These are phyloP conservation scores for Trichomonascaceae sp. DNA, from an alignment of 1,139 yeast species.

Conservation along the genomic window DNA sequence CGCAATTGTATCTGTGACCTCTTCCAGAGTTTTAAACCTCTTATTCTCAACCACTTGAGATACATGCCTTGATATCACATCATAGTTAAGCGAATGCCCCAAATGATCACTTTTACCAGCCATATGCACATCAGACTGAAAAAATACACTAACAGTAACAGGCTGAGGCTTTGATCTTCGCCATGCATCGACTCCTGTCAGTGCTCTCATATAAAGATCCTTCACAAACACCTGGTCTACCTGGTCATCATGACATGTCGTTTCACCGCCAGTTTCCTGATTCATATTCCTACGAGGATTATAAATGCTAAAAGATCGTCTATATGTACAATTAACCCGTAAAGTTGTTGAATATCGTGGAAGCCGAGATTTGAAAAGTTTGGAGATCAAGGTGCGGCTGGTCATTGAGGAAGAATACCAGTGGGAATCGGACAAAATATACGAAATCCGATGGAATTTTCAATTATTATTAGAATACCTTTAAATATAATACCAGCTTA, in stretches of 20 bases:
- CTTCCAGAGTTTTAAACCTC: conserved; percentile 46
- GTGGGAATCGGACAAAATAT: background rate
- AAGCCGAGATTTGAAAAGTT: background rate
- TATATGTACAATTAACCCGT: background rate
- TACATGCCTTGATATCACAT: conserved; percentile 65
- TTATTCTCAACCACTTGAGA: conserved; percentile 45
- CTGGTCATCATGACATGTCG: background rate
- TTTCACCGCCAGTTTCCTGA: background rate
- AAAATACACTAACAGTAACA: conserved; percentile 49
- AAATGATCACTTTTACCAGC: conserved; percentile 76
- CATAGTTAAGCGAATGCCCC: conserved; percentile 78
- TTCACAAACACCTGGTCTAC: conserved; percentile 53
- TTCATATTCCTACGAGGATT: background rate
- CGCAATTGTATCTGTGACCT: conserved; percentile 52
- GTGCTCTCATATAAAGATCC: conserved; percentile 54
- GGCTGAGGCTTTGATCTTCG: conserved; percentile 66
- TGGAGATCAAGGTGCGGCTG: background rate
- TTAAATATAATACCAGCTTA: background rate
- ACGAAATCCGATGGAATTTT: background rate
- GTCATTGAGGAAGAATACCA: background rate
- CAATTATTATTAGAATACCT: background rate
- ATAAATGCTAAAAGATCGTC: background rate
- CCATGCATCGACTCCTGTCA: conserved; percentile 76
- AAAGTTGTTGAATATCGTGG: background rate
- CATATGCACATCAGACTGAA: conserved; percentile 61